phyloP scores from a whole-genome alignment of 306 rosid species.

The Oxytropis ochrocephala region DNA sequence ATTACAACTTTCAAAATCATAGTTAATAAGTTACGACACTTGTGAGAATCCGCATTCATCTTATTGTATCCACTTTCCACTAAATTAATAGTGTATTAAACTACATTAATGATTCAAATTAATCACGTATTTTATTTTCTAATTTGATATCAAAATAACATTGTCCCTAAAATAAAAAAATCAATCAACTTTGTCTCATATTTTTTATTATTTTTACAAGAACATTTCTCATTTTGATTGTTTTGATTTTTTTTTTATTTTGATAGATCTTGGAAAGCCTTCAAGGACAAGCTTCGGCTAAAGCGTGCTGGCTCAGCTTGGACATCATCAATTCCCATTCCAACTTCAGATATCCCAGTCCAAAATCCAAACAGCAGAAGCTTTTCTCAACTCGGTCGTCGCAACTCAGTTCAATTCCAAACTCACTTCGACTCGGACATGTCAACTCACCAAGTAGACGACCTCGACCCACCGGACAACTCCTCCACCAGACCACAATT shows the following conservation, averaged over 20 bases:
- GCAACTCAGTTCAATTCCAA: background rate
- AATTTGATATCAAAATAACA: too few relatives aligned
- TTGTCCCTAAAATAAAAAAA: too few relatives aligned
- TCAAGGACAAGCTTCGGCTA: slow-evolving; percentile 63
- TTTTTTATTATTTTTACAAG: too few relatives aligned
- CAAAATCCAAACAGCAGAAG: slow-evolving; percentile 17
- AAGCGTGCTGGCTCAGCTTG: slow-evolving; percentile 68
- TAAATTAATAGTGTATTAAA: too few relatives aligned
- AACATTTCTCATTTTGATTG: too few relatives aligned
- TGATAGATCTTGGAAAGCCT: slow-evolving; percentile 58
- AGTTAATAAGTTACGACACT: too few relatives aligned
- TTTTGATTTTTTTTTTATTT: background rate
- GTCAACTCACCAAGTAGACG: background rate
- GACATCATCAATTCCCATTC: slow-evolving; percentile 52
- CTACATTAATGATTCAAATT: too few relatives aligned
- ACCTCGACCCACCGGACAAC: background rate
- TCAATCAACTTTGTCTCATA: too few relatives aligned
- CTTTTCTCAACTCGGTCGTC: background rate
- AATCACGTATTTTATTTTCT: too few relatives aligned
- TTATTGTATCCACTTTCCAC: too few relatives aligned
- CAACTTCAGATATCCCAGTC: slow-evolving; percentile 51
- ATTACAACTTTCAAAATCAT: too few relatives aligned
- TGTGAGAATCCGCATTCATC: too few relatives aligned
- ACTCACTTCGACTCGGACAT: background rate
- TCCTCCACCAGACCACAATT: background rate